These are phyloP conservation scores for Flaveria bidentis DNA, from an alignment of 129 eudicot species.

Conservation along the genomic window DNA sequence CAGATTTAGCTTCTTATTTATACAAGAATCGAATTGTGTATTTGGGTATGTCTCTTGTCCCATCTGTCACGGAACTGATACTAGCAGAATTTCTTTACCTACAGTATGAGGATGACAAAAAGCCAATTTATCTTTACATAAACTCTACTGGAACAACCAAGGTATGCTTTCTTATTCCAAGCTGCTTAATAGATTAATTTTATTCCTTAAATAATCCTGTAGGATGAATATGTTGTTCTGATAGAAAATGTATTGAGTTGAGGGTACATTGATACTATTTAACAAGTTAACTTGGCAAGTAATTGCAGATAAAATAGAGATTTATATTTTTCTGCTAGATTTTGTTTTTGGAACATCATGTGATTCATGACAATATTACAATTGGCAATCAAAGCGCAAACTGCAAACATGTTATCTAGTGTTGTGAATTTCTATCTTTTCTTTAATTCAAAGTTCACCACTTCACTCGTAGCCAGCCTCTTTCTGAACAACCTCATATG, in stretches of 20 bases:
- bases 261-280: background rate
- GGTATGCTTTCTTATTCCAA: constrained; percentile 47
- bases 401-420: background rate
- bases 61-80: constrained; percentile 76
- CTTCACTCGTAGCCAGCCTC: background rate
- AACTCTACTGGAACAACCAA: constrained; percentile 94
- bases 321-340: background rate
- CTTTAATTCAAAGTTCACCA: background rate
- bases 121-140: constrained; percentile 88
- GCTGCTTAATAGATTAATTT: constrained; percentile 1
- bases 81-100: constrained; percentile 83
- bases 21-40: constrained; percentile 78
- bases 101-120: constrained; percentile 61
- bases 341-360: background rate
- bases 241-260: background rate
- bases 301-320: background rate
- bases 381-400: constrained; percentile 6
- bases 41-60: constrained; percentile 82
- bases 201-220: background rate
- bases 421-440: background rate
- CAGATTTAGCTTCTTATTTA: constrained; percentile 85
- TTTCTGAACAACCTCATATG: background rate
- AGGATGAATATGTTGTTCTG: background rate
- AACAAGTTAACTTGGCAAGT: background rate
- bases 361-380: background rate